These are phyloP conservation scores for Hypholoma fasciculare DNA, from an alignment of 768 basidiomycete species.

Conservation along the genomic window DNA sequence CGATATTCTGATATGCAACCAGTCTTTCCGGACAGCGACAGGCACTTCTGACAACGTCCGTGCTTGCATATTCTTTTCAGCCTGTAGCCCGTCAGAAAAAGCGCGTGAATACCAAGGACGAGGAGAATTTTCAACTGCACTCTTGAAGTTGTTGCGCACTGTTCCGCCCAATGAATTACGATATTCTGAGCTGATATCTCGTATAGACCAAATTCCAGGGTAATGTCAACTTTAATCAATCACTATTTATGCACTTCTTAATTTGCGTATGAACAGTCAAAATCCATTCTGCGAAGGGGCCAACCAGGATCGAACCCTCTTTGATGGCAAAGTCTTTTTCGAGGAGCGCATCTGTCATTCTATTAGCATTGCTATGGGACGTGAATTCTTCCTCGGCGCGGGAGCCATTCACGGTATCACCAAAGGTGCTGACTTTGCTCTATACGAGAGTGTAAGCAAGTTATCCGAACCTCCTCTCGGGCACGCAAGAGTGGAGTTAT, in stretches of 20 bases:
- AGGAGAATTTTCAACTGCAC: conserved; percentile 9
- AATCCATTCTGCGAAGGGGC: conserved; percentile 15
- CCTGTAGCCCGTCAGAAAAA: conserved; percentile 9
- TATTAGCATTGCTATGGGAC: neutral
- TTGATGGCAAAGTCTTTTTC: conserved; percentile 7
- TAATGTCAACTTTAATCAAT: neutral
- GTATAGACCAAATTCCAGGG: conserved; percentile 13
- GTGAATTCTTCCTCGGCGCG: neutral
- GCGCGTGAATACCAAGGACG: conserved; percentile 8
- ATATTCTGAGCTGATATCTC: conserved; percentile 9
- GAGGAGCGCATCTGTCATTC: neutral
- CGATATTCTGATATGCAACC: neutral
- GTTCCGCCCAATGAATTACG: conserved; percentile 3
- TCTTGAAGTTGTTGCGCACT: conserved; percentile 6
- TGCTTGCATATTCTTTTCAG: neutral
- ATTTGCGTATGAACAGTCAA: conserved; percentile 5
- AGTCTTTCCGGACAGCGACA: neutral
- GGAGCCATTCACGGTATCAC: conserved; percentile 10
- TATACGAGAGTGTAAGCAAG: neutral
- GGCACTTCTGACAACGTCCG: neutral
- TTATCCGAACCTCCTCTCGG: neutral
- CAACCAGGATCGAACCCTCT: conserved; percentile 4
- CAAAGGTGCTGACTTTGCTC: conserved; percentile 5
- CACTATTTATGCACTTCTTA: neutral
- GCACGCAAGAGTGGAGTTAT: neutral